phyloP scores from a whole-genome alignment of 192 early-diverging fungal species.

The Pilobolus umbonatus region DNA sequence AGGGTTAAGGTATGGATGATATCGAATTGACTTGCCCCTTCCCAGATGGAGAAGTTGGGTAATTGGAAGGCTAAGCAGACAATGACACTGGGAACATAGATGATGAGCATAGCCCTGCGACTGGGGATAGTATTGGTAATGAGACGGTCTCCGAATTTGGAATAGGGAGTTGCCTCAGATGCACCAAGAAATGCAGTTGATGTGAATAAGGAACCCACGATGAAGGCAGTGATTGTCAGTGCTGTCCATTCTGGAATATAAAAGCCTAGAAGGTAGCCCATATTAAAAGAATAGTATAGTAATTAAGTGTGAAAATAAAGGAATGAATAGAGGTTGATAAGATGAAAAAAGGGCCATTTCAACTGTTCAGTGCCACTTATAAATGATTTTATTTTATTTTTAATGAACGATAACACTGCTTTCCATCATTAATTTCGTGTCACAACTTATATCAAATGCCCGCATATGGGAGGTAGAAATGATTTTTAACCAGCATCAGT shows the following conservation, averaged over 20 bases:
- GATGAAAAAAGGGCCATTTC: too few species aligned
- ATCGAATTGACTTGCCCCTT: background rate
- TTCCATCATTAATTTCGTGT: too few species aligned
- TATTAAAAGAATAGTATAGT: too few species aligned
- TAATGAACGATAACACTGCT: too few species aligned
- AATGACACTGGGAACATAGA: constrained; percentile 3
- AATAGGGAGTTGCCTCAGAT: background rate
- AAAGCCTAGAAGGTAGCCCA: too few species aligned
- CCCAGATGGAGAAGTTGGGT: background rate
- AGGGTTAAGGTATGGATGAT: background rate
- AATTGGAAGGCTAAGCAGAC: background rate
- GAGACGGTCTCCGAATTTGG: background rate
- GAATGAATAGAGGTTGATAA: too few species aligned
- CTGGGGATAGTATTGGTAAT: background rate
- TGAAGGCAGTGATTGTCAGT: background rate
- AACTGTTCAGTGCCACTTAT: too few species aligned
- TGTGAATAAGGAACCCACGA: background rate
- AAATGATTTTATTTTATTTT: too few species aligned
- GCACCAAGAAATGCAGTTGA: background rate
- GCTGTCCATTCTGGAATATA: constrained; percentile 8
- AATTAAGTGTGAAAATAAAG: too few species aligned
- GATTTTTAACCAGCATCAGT: too few species aligned
- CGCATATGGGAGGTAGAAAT: too few species aligned
- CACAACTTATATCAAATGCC: too few species aligned
- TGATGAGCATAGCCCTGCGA: background rate